These are phyloP conservation scores for Rhodotorula mucilaginosa DNA, from an alignment of 1,284 basidiomycete genomes.

Conservation along the genomic window DNA sequence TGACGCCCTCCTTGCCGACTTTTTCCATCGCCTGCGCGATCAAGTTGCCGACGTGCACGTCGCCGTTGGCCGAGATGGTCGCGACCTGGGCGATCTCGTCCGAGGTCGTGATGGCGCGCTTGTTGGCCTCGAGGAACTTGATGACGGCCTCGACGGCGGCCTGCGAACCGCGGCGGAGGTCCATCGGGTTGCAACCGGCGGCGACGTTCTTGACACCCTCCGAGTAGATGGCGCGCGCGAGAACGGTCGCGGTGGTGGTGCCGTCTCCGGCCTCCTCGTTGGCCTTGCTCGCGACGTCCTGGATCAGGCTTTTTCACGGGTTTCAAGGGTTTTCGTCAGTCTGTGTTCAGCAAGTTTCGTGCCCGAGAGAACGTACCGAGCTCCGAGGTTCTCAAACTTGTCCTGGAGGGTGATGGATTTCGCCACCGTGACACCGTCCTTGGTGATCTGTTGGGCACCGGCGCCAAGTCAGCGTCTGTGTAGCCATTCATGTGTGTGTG, in stretches of 20 bases:
- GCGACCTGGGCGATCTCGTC: slow-evolving; percentile 94
- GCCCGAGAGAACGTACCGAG: slow-evolving; percentile 63
- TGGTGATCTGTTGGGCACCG: slow-evolving; percentile 36
- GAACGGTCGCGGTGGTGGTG: slow-evolving; percentile 95
- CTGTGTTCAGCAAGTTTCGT: not conserved
- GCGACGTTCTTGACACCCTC: slow-evolving; percentile 99
- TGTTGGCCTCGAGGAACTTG: slow-evolving; percentile 81
- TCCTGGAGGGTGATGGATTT: slow-evolving; percentile 92
- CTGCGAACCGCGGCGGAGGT: slow-evolving; percentile 92
- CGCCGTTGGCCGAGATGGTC: slow-evolving; percentile 97
- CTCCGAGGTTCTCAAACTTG: slow-evolving; percentile 98
- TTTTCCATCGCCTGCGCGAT: slow-evolving; percentile 99
- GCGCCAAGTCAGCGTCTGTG: not conserved
- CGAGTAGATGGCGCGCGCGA: slow-evolving; percentile 93
- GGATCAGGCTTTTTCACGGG: slow-evolving; percentile 66
- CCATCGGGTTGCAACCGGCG: slow-evolving; percentile 99
- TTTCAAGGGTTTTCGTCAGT: not conserved
- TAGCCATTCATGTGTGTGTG: too few relatives aligned
- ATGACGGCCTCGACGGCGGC: slow-evolving; percentile 95
- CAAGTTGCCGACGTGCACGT: slow-evolving; percentile 86
- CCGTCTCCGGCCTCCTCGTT: slow-evolving; percentile 98
- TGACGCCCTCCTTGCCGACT: slow-evolving; percentile 98
- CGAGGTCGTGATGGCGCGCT: slow-evolving; percentile 92
- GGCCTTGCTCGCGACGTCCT: slow-evolving; percentile 93
- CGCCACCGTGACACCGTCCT: slow-evolving; percentile 94